A percentile compares a stretch with the other conserved stretches of the same genome.
phyloP scores from a whole-genome alignment of 805 yeast species.

The Zygosaccharomyces siamensis region DNA sequence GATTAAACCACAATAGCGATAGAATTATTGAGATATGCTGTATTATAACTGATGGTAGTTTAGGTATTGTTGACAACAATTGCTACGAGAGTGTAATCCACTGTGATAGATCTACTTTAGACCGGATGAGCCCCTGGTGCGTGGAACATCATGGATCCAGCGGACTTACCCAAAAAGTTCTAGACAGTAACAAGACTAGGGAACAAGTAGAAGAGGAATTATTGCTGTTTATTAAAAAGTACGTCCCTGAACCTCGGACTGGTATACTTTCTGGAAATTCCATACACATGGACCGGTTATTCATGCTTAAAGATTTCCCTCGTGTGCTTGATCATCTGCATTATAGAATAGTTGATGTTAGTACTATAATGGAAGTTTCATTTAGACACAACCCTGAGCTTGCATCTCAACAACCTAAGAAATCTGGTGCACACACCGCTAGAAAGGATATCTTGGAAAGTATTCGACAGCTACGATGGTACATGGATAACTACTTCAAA shows the following conservation, averaged over 20 bases:
- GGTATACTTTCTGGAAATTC: constrained; percentile 90
- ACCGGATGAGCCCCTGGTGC: constrained; percentile 87
- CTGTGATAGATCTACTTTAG: constrained; percentile 55
- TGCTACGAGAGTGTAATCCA: constrained; percentile 84
- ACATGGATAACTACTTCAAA: constrained; percentile 57
- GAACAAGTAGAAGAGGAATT: constrained; percentile 63
- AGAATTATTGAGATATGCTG: constrained; percentile 90
- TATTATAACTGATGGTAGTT: constrained; percentile 76
- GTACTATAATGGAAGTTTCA: constrained; percentile 78
- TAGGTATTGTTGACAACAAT: constrained; percentile 50
- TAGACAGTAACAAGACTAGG: constrained; percentile 49
- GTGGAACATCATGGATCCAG: constrained; percentile 66
- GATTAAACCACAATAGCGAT: constrained; percentile 74
- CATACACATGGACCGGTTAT: constrained; percentile 84
- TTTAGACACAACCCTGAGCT: constrained; percentile 68
- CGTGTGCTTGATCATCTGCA: constrained; percentile 52
- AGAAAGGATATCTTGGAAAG: constrained; percentile 83
- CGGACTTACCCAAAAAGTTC: constrained; percentile 73
- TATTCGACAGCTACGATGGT: constrained; percentile 77
- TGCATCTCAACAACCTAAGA: constrained; percentile 53
- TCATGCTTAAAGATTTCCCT: constrained; percentile 82
- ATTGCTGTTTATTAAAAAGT: constrained; percentile 52
- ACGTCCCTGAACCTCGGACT: constrained; percentile 45
- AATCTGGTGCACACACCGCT: constrained; percentile 78
- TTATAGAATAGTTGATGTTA: constrained; percentile 86